These are phyloP conservation scores for Neurospora terricola DNA, from an alignment of 495 filamentous ascomycete species.

Conservation along the genomic window DNA sequence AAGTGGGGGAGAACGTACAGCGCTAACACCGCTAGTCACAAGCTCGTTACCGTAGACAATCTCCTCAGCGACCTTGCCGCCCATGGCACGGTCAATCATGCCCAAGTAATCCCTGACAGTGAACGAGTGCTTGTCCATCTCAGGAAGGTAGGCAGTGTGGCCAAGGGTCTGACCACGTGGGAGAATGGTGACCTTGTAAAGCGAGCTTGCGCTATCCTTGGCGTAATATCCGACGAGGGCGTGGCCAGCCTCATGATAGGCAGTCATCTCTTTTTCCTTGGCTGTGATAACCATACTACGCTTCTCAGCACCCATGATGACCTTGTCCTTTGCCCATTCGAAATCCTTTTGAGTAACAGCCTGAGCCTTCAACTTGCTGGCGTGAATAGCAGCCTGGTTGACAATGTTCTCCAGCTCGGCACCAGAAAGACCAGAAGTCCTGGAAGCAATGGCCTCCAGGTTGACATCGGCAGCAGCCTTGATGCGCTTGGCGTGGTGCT, in stretches of 20 bases:
- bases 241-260: slow-evolving; percentile 96
- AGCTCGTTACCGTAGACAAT: slow-evolving; percentile 79
- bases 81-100: slow-evolving; percentile 72
- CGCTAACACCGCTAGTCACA: slow-evolving; percentile 72
- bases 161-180: slow-evolving; percentile 79
- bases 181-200: slow-evolving; percentile 97
- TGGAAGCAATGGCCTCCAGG: slow-evolving; percentile 67
- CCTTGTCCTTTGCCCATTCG: slow-evolving; percentile 96
- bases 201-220: slow-evolving; percentile 50
- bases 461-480: slow-evolving; percentile 71
- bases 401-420: slow-evolving; percentile 93
- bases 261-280: slow-evolving; percentile 80
- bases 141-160: slow-evolving; percentile 72
- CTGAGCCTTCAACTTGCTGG: slow-evolving; percentile 64
- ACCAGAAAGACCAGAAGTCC: slow-evolving; percentile 86
- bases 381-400: slow-evolving; percentile 90
- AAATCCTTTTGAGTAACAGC: slow-evolving; percentile 72
- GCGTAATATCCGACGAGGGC: slow-evolving; percentile 81
- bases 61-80: slow-evolving; percentile 91
- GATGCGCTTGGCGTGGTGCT: slow-evolving; percentile 84
- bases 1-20: slow-evolving; percentile 43
- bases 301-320: slow-evolving; percentile 93
- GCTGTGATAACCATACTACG: slow-evolving; percentile 78
- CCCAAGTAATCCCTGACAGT: slow-evolving; percentile 65
- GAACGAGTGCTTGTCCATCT: slow-evolving; percentile 80